Evolutionary conservation across 2,329 filamentous ascomycete species (phyloP).

Genomic region (Amauroascus niger): DNA sequence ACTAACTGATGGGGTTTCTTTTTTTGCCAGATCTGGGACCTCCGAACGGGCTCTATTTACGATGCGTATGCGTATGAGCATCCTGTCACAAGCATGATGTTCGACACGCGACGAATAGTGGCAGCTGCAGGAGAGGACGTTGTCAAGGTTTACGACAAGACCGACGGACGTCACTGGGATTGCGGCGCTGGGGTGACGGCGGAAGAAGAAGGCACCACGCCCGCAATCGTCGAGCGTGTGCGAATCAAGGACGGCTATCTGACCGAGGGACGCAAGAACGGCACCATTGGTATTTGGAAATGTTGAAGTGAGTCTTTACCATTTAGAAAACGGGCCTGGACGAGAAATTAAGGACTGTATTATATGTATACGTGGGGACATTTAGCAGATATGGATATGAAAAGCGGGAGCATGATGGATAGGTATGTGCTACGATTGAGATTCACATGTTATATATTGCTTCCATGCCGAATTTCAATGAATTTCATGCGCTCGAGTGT

Average conservation of each 20-base stretch:
- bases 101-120: slow-evolving; percentile 81
- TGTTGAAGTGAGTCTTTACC: slow-evolving; percentile 39
- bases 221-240: slow-evolving; percentile 70
- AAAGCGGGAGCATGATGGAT: neutral
- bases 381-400: neutral
- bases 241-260: slow-evolving; percentile 89
- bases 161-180: slow-evolving; percentile 91
- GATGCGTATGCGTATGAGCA: slow-evolving; percentile 95
- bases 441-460: too few species aligned
- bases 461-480: too few species aligned
- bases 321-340: neutral
- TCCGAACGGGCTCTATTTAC: slow-evolving; percentile 87
- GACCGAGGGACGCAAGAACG: slow-evolving; percentile 79
- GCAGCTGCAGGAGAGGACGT: slow-evolving; percentile 84
- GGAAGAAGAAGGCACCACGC: slow-evolving; percentile 55
- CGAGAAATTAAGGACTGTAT: neutral
- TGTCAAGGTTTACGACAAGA: slow-evolving; percentile 97
- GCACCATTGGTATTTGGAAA: slow-evolving; percentile 83
- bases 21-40: slow-evolving; percentile 79
- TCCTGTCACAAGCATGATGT: slow-evolving; percentile 92
- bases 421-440: too few species aligned
- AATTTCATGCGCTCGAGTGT: too few species aligned
- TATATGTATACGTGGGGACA: neutral
- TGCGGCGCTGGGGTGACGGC: slow-evolving; percentile 69
- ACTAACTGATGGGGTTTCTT: slow-evolving; percentile 2